Base-by-base conservation (phyloP, 106 monocot species). In the Posidonia australis region DNA sequence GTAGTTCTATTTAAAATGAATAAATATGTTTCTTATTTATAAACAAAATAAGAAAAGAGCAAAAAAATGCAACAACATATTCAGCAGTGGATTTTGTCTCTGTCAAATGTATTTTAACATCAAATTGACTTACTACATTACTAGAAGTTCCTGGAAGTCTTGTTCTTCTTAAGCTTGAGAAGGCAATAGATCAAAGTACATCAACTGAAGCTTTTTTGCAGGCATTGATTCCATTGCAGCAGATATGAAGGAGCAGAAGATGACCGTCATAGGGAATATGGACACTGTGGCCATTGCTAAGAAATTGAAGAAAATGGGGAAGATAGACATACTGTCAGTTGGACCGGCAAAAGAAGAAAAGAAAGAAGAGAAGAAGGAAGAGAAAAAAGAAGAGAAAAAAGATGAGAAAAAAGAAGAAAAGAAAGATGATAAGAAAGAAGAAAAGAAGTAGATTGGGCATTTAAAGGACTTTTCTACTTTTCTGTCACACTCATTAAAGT, bases 311-410 rank as follows among this genome's bases (percentile, higher is more conserved):
- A 93, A 89, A 32, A 42, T 89, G 17, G 89, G 89, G 36, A 83
- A 81, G 55, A 65, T 86, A 54, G 89, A 89, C 23, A 83, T 89
- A 16, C 14, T 93, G 16, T 80, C 86, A 36, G 93, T 86, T 29
- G 93, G 89, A 51, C 83, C 89, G 24, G 85, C 89, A 18, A 93
- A 93, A 67, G 83, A 89, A 72, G 93, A 93, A 41, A 93, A 93
- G 79, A 89, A 93, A 53, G 91, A 81, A 18, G 83, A 91, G 45
- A 86, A 81, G 67, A 77, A 75, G 23, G 85, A 83, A 69, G 88
- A 88, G 47, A 93, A 93, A 77, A 88, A 93, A 77, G 70, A 74
- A 68, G 26, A 56, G 6, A 80, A 75, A 46, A 75, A 78, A 49
- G 69, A 69, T 10, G 69, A 69, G 0, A 69, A 59, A 58, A 69